A percentile compares a stretch with the other conserved stretches of the same genome.
phyloP scores from a whole-genome alignment of 75 land plant genomes.

The Pseudotsuga menziesii region DNA sequence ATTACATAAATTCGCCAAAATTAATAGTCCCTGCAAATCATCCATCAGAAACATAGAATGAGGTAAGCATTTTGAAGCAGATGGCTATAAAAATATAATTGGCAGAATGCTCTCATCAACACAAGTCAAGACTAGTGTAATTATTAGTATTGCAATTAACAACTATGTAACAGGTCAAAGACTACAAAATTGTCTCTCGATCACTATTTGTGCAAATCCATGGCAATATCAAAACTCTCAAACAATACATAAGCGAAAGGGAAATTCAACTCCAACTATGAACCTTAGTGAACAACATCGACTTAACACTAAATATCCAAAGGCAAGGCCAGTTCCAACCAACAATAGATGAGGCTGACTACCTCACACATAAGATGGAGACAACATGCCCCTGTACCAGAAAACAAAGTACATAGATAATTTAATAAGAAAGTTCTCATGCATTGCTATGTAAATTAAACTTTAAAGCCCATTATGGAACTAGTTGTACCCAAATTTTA shows the following conservation, averaged over 20 bases:
- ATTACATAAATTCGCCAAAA: constrained; percentile 93
- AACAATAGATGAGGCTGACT: constrained; percentile 80
- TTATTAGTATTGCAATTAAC: neutral
- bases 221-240: neutral
- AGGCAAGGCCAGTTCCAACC: constrained; percentile 89
- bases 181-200: neutral
- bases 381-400: constrained; percentile 70
- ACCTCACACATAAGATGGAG: constrained; percentile 74
- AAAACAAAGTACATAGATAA: neutral
- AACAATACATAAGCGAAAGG: neutral
- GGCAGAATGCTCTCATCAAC: neutral
- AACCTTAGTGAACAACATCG: neutral
- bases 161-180: neutral
- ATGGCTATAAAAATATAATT: no score
- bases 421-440: neutral
- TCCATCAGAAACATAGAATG: neutral
- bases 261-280: neutral
- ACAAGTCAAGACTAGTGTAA: neutral
- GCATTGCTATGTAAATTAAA: neutral
- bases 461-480: neutral
- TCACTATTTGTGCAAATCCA: neutral
- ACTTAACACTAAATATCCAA: constrained; percentile 94
- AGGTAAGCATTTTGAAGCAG: neutral
- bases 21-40: constrained; percentile 74
- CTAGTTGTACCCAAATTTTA: neutral